Evolutionary conservation across 139 green algal species (phyloP).

Genomic region (Tetraselmis chui): DNA sequence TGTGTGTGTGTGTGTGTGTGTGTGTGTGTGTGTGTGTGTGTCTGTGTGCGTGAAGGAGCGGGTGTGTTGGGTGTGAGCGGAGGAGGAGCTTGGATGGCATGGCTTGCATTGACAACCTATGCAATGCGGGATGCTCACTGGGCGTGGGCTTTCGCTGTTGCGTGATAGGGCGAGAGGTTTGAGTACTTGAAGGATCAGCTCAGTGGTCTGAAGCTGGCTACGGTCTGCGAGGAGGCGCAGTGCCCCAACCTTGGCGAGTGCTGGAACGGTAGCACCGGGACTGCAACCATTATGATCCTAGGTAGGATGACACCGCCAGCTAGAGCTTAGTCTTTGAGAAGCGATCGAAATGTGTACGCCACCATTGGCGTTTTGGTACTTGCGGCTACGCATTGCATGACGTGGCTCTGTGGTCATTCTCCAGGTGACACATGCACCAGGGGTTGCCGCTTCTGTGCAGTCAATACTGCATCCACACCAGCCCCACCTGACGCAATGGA

Average conservation of each 20-base stretch:
- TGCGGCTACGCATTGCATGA: no score
- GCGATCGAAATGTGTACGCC: no score
- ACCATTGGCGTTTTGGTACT: conserved; percentile 1
- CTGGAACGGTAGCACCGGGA: conserved; percentile 67
- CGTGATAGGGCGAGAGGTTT: conserved; percentile 63
- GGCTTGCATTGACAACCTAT: no score
- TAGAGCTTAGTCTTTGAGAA: no score
- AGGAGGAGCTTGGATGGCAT: no score
- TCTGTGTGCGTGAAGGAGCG: not conserved
- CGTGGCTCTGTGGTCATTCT: no score
- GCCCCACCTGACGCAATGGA: conserved; percentile 62
- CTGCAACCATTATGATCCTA: conserved; percentile 84
- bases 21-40: no score
- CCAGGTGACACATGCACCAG: conserved; percentile 71
- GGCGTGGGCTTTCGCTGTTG: not conserved
- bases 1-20: no score
- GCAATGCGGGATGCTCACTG: no score
- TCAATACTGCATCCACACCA: conserved; percentile 66
- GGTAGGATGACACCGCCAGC: conserved; percentile 27
- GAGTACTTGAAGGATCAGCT: conserved; percentile 68
- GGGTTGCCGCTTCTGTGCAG: conserved; percentile 85
- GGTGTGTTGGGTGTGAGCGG: not conserved
- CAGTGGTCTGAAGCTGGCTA: conserved; percentile 69
- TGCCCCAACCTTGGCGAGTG: conserved; percentile 90
- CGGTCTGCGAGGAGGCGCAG: conserved; percentile 87